Conservation (phyloP, 257 asterid species). For the Scutellaria galericulata region DNA sequence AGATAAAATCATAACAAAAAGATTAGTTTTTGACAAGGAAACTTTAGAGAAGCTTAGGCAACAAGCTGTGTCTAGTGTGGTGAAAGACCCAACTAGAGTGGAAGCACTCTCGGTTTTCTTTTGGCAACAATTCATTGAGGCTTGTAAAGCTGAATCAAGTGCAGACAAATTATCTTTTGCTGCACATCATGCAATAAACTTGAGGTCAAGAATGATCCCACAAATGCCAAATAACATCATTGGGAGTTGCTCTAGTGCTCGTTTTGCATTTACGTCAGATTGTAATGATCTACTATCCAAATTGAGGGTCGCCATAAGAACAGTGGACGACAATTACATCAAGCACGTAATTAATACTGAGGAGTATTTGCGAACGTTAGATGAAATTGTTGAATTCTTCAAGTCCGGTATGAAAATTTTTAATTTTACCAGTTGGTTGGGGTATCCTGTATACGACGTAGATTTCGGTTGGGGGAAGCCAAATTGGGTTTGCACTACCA, state of each 20-base stretch:
- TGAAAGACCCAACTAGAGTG: background rate
- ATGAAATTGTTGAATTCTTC: background rate
- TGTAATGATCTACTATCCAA: background rate
- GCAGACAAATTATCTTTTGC: background rate
- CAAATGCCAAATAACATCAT: background rate
- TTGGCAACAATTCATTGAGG: background rate
- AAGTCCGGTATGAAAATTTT: background rate
- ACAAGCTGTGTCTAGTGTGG: background rate
- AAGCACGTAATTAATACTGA: background rate
- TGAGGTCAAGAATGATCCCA: background rate
- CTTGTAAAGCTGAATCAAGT: background rate
- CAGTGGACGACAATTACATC: conserved; percentile 1
- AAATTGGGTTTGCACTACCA: background rate
- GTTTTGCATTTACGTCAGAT: background rate
- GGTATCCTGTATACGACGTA: conserved; percentile 22
- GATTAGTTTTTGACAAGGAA: conserved; percentile 9
- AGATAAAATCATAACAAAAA: background rate
- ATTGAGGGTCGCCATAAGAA: background rate
- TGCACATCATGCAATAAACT: background rate
- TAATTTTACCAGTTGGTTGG: background rate
- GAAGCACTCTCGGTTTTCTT: background rate
- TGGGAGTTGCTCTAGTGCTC: background rate
- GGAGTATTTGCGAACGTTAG: background rate
- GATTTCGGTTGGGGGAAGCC: conserved; percentile 31
- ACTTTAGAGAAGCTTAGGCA: background rate